These are phyloP conservation scores for Lactarius trivialis DNA, from an alignment of 768 basidiomycete genomes.

Conservation along the genomic window DNA sequence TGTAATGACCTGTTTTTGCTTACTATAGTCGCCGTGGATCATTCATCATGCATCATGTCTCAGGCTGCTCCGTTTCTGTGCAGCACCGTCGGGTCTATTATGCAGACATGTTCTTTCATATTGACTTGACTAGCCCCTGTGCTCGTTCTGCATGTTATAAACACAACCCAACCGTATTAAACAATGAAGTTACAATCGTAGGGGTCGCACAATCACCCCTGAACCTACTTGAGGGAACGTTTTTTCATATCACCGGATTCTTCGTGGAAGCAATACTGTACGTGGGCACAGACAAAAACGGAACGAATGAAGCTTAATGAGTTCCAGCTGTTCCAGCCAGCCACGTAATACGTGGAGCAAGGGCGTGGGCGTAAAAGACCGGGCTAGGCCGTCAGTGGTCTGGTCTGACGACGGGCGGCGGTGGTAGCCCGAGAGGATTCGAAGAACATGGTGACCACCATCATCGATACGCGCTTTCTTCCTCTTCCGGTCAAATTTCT, in stretches of 20 bases:
- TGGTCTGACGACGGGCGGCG: not conserved
- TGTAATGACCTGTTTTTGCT: not conserved
- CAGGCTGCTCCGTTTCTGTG: not conserved
- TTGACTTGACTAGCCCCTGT: not conserved
- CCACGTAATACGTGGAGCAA: not conserved
- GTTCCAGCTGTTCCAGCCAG: not conserved
- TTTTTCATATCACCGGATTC: not conserved
- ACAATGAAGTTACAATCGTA: not conserved
- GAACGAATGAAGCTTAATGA: not conserved
- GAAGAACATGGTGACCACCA: not conserved
- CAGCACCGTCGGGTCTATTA: too few relatives aligned
- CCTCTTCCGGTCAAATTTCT: not conserved
- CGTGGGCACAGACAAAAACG: not conserved
- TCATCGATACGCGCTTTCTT: not conserved
- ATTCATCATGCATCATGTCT: not conserved
- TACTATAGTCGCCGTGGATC: too few relatives aligned
- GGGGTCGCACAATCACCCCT: not conserved
- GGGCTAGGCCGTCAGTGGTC: not conserved
- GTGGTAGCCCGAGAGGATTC: not conserved
- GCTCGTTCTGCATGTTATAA: not conserved
- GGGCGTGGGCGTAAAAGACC: not conserved
- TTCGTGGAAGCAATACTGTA: not conserved
- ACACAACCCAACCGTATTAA: too few relatives aligned
- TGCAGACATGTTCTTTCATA: not conserved
- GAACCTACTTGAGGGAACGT: not conserved